A percentile compares a stretch with the other conserved stretches of the same genome.
Evolutionary conservation across 192 early-diverging fungal genomes (phyloP).

Genomic region (Haplosporangium gracile): DNA sequence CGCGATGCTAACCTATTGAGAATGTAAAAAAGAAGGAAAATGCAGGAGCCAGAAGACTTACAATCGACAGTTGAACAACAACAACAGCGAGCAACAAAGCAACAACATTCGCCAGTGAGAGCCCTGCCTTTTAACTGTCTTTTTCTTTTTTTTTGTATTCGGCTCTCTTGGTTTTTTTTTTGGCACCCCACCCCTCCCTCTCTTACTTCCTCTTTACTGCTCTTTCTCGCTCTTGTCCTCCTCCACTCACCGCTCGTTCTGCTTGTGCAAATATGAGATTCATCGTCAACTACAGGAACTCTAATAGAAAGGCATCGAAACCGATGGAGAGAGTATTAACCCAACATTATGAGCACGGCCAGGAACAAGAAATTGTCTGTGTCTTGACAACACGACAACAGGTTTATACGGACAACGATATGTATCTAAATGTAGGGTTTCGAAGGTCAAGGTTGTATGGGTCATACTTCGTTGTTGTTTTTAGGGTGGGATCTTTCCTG

Average conservation of each 20-base stretch:
- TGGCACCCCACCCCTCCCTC: background rate
- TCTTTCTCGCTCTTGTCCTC: background rate
- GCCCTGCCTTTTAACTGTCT: background rate
- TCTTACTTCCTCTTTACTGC: background rate
- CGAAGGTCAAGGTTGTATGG: too few species aligned
- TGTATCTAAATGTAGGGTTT: too few species aligned
- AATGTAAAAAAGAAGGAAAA: too few species aligned
- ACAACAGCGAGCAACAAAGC: background rate
- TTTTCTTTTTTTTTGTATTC: background rate
- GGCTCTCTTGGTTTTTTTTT: background rate
- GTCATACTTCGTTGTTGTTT: too few species aligned
- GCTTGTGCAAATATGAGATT: background rate
- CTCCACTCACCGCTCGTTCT: background rate
- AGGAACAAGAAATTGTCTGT: too few species aligned
- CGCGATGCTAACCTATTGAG: too few species aligned
- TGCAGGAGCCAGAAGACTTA: too few species aligned
- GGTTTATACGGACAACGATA: too few species aligned
- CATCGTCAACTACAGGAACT: background rate
- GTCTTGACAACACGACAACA: too few species aligned
- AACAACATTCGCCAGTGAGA: constrained; percentile 6
- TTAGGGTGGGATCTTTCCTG: too few species aligned
- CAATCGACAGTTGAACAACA: background rate
- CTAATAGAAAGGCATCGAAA: background rate
- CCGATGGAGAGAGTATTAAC: too few species aligned
- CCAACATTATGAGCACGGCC: background rate